Evolutionary conservation across 75 land plant species (phyloP).

Genomic region (Gnetum montanum): DNA sequence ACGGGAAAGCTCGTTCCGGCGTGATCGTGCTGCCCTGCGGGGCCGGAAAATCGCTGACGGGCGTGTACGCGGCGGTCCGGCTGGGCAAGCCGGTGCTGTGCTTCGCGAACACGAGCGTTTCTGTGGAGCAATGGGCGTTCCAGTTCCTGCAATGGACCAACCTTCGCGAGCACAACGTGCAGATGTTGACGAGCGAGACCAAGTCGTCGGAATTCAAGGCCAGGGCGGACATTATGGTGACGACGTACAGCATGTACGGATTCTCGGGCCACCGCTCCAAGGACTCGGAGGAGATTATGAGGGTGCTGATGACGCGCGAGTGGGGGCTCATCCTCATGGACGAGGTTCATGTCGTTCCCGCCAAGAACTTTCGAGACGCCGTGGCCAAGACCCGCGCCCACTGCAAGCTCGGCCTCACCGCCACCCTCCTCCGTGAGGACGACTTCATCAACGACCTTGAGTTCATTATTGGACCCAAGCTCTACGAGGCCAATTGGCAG

Average conservation of each 20-base stretch:
- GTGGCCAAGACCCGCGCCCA: slow-evolving; percentile 14
- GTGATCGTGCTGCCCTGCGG: slow-evolving; percentile 20
- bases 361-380: slow-evolving; percentile 14
- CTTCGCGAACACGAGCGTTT: slow-evolving; percentile 14
- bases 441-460: slow-evolving; percentile 11
- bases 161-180: slow-evolving; percentile 6
- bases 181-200: slow-evolving; percentile 10
- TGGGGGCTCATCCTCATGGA: slow-evolving; percentile 21
- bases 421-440: slow-evolving; percentile 17
- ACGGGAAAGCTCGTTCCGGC: slow-evolving; percentile 13
- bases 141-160: slow-evolving; percentile 16
- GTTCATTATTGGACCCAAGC: slow-evolving; percentile 16
- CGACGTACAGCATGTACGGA: slow-evolving; percentile 18
- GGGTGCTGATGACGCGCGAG: slow-evolving; percentile 2
- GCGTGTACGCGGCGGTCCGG: slow-evolving; percentile 12
- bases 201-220: slow-evolving; percentile 7
- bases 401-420: slow-evolving; percentile 20
- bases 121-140: slow-evolving; percentile 16
- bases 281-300: slow-evolving; percentile 14
- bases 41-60: slow-evolving; percentile 14
- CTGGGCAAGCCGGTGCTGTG: slow-evolving; percentile 14
- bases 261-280: slow-evolving; percentile 17
- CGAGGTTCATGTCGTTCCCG: slow-evolving; percentile 22
- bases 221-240: slow-evolving; percentile 10
- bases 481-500: slow-evolving; percentile 4